Conservation (phyloP, 2,329 filamentous ascomycete species). For the Penicillium palitans region DNA sequence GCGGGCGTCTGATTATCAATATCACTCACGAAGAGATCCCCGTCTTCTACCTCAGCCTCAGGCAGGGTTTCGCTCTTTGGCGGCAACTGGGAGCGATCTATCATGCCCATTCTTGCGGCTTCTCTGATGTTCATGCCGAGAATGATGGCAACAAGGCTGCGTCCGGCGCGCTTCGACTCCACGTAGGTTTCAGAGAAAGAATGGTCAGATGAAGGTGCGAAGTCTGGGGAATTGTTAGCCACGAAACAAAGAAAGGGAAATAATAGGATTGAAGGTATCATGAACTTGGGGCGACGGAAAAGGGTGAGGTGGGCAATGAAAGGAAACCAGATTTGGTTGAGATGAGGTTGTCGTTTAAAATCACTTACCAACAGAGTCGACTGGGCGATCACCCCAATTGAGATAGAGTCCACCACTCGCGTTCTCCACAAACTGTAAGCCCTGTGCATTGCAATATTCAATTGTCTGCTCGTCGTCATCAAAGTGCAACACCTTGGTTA, state of each 20-base stretch:
- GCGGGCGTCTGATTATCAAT: slow-evolving; percentile 35
- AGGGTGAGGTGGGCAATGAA: background rate
- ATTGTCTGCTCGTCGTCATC: slow-evolving; percentile 56
- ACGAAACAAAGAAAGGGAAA: background rate
- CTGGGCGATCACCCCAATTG: slow-evolving; percentile 48
- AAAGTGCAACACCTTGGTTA: slow-evolving; percentile 56
- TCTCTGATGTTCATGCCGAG: slow-evolving; percentile 56
- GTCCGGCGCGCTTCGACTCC: slow-evolving; percentile 58
- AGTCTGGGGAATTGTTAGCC: slow-evolving; percentile 30
- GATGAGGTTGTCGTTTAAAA: background rate
- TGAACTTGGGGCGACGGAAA: background rate
- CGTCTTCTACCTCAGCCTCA: slow-evolving; percentile 29
- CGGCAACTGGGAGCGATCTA: slow-evolving; percentile 45
- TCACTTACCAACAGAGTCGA: slow-evolving; percentile 50
- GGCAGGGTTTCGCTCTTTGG: slow-evolving; percentile 25
- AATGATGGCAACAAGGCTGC: slow-evolving; percentile 58
- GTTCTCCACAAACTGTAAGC: slow-evolving; percentile 52
- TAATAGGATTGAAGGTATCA: background rate
- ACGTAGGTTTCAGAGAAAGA: slow-evolving; percentile 56
- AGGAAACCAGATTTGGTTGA: background rate
- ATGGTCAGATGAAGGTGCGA: slow-evolving; percentile 51
- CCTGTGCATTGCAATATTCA: slow-evolving; percentile 56
- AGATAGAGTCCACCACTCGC: slow-evolving; percentile 52
- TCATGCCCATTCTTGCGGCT: slow-evolving; percentile 51
- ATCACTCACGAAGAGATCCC: slow-evolving; percentile 42